Percentiles rank a stretch among this genome's conserved stretches.
These are phyloP conservation scores for Rosa persica DNA, from an alignment of 306 rosid species.

Conservation along the genomic window DNA sequence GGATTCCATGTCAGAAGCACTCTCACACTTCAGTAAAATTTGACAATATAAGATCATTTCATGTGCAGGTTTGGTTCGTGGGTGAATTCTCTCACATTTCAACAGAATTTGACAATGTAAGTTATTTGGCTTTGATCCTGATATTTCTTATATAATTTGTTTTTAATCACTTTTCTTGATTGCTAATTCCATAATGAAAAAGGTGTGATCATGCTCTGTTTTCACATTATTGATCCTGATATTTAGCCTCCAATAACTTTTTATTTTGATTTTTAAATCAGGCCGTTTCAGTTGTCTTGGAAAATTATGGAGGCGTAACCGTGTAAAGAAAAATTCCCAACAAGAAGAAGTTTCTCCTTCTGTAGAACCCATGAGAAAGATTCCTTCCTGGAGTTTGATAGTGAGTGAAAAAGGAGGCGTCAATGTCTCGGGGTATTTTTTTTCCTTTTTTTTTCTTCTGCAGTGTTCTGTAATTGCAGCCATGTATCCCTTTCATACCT, in stretches of 20 bases:
- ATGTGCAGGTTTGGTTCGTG: constrained; percentile 74
- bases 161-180: background rate
- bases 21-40: background rate
- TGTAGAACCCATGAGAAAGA: constrained; percentile 25
- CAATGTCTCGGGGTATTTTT: constrained; percentile 47
- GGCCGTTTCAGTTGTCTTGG: constrained; percentile 69
- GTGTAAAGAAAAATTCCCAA: constrained; percentile 30
- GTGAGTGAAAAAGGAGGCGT: constrained; percentile 62
- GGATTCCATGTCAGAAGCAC: background rate
- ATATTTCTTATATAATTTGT: constrained; percentile 1
- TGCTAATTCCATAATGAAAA: background rate
- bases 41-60: constrained; percentile 12
- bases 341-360: constrained; percentile 10
- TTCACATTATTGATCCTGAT: background rate
- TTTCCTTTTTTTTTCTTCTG: constrained; percentile 25
- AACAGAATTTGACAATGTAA: constrained; percentile 61
- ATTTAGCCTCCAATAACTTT: constrained; percentile 28
- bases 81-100: constrained; percentile 74
- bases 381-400: constrained; percentile 50
- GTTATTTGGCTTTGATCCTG: constrained; percentile 23
- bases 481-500: constrained; percentile 14
- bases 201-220: background rate
- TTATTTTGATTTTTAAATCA: constrained; percentile 32
- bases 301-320: constrained; percentile 58
- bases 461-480: constrained; percentile 5